A percentile compares a stretch with the other conserved stretches of the same genome.
Evolutionary conservation across 805 yeast genomes (phyloP).

Genomic region (Zygoascus tannicola): DNA sequence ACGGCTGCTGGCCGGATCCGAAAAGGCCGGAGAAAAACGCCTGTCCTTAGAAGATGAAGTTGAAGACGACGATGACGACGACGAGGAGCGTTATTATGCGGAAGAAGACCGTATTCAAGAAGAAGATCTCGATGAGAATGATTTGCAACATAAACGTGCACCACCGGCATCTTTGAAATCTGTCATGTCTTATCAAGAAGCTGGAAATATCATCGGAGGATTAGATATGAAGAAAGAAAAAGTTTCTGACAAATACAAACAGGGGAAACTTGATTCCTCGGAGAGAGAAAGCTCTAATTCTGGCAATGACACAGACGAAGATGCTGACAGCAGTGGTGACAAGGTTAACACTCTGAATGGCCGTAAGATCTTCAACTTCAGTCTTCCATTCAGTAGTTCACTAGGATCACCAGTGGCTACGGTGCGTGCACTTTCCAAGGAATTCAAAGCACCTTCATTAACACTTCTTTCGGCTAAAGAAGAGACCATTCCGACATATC

Average conservation of each 20-base stretch:
- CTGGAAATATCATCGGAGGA: conserved; percentile 2
- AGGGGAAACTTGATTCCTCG: no score
- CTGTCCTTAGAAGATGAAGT: no score
- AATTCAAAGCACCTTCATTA: background rate
- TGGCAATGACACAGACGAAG: background rate
- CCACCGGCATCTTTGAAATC: background rate
- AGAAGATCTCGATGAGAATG: background rate
- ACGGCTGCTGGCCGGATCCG: no score
- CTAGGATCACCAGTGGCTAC: background rate
- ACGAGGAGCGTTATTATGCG: background rate
- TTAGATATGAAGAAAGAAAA: background rate
- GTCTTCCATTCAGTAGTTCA: background rate
- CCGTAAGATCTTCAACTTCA: conserved; percentile 1
- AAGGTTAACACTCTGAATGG: background rate
- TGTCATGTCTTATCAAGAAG: background rate
- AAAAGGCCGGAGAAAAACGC: no score
- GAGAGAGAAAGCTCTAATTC: background rate
- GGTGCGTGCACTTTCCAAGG: background rate
- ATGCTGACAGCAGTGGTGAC: background rate
- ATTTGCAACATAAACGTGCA: background rate
- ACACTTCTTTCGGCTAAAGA: background rate
- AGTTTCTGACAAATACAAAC: background rate
- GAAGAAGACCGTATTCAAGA: background rate
- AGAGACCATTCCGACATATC: no score
- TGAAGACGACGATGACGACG: background rate